Base-by-base conservation (phyloP, 2,329 filamentous ascomycete genomes). In the Bipolaris bicolor region DNA sequence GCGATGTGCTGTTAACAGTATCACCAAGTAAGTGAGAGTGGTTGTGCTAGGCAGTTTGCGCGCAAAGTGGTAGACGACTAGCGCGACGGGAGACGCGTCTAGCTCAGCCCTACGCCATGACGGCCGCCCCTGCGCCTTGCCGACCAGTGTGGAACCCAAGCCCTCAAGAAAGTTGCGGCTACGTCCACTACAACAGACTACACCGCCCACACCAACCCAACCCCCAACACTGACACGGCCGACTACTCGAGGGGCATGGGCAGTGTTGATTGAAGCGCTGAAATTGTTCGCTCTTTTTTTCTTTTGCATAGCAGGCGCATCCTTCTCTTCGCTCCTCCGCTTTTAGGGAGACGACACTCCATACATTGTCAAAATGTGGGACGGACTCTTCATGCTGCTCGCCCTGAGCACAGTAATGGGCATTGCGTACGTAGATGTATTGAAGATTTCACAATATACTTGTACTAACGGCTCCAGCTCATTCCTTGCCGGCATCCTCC, bases 401-500 rank as follows among this genome's bases (percentile, higher is more conserved):
- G 79, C 81, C 36, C 72, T 89, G 81, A 85, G 87, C 84, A 79
- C 82, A 61, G 81, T 88, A 64, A 89, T 89, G 86, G 86, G 83
- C 59, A 77, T 83, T 71, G 86, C 86, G 85, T 88, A 76, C 77
- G 83, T 73, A 7, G 45, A 26, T 15, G 24, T 16, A 44, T 5
- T 26, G 18, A 9, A 18, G 7, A 41, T 34, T 9, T 15, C 6
- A n/a, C 20, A 10, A 34, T 4, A 15, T 6, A 9, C 5, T 9
- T 13, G 4, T 52, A 51, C 61, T 74, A 33, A 70, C 66, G 49
- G 36, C 45, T 57, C 66, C 75, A 97, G 94, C 70, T 98, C 95
- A 57, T 97, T 98, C 76, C 84, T 97, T 54, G 93, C 94, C 66
- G 95, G 95, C 78, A 90, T 92, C 66, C 82, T 99, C 64, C 95